Conservation (phyloP, 2,329 filamentous ascomycete genomes). For the Coniochaeta sp. region DNA sequence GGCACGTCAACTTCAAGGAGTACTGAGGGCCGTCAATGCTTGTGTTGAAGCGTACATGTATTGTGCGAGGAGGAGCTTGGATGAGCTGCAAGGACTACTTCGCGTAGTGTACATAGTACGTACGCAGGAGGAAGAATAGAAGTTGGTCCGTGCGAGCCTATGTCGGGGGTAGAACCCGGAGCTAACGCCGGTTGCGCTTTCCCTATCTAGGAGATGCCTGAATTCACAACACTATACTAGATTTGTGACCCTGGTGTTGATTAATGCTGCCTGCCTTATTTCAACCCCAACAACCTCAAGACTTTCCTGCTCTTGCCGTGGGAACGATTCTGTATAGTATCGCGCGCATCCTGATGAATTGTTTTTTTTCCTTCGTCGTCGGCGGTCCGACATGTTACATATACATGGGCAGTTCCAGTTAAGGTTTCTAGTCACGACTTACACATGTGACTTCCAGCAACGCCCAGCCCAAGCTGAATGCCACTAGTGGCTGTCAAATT, state of each 20-base stretch:
- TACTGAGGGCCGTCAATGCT: background rate
- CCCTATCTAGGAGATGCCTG: background rate
- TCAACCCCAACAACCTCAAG: background rate
- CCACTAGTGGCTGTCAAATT: background rate
- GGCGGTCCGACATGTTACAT: background rate
- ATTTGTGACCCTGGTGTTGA: background rate
- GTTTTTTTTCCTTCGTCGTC: background rate
- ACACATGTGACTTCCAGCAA: background rate
- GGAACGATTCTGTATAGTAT: background rate
- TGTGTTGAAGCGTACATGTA: no score
- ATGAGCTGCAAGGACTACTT: background rate
- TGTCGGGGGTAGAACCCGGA: background rate
- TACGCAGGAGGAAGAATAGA: background rate
- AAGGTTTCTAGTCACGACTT: background rate
- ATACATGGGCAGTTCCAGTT: background rate
- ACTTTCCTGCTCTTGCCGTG: background rate
- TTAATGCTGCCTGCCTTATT: no score
- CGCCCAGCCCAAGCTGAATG: background rate
- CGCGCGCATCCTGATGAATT: background rate
- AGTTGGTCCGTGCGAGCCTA: background rate
- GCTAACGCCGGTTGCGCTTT: background rate
- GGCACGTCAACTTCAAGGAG: conserved; percentile 1
- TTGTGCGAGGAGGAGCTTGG: no score
- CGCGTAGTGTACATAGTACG: no score
- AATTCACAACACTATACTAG: background rate